Evolutionary conservation across 1,284 basidiomycete species (phyloP), one percentile per base, ranked within the genome.

Genomic region (Trametes versicolor): DNA sequence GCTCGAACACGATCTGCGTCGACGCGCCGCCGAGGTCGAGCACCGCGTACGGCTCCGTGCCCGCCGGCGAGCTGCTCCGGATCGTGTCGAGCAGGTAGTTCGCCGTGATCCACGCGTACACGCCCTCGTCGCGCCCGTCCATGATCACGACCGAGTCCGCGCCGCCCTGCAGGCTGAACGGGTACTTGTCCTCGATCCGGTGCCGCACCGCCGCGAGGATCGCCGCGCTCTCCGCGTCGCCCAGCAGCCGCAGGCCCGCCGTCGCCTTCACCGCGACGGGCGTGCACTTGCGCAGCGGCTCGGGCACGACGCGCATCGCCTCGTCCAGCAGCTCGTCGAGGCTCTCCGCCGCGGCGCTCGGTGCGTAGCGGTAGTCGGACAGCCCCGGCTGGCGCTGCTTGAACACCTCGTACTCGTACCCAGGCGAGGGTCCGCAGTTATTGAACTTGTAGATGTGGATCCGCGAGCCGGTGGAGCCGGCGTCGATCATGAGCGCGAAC

Each of bases 381-480:
- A 99, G 82, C 0, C 97, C 97, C 0, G 94, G 95, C 49, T 93
- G 84, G 29, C 87, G 89, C 84, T 89, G 88, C 75, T 88, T 88
- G 85, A 99, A 99, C 12, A 94, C 91, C 78, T 99, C 97, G 81
- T 97, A 95, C 77, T 99, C 97, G 77, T 95, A 94, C 58, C 86
- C 80, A 0, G 96, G 91, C 6, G 93, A 87, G 0, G 90, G 78
- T 0, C 84, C 84, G 81, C 96, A 98, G 82, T 97, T 93, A 84
- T 97, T 87, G 86, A 98, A 98, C 77, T 97, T 98, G 90, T 99
- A 99, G 29, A 99, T 88, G 83, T 99, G 97, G 73, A 99, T 97
- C 19, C 97, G 90, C 1, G 96, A 98, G 23, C 97, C 97, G 0
- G 96, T 98, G 43, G 96, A 98, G 19, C 97, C 98, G 0, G 98